Percentiles rank a stretch among this genome's conserved stretches.
Conservation (phyloP, 371 early-diverging fungal species). For the Syncephalastrum contaminatum region DNA sequence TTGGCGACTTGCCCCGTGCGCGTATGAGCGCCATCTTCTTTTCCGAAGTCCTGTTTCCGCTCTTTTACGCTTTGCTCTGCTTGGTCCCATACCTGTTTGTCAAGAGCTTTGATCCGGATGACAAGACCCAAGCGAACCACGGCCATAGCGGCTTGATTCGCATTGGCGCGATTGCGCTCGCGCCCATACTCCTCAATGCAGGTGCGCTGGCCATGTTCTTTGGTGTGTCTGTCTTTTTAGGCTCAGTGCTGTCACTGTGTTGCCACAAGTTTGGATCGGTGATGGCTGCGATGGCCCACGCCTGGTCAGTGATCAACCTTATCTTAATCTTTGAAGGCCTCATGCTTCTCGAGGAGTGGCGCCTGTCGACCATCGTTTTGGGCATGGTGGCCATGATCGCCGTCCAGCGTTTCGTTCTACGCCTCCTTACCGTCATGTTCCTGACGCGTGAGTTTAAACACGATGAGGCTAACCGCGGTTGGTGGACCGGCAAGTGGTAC, state of each 20-base stretch:
- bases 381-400: conserved; percentile 66
- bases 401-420: conserved; percentile 72
- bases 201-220: conserved; percentile 69
- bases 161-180: conserved; percentile 64
- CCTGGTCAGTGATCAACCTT: conserved; percentile 61
- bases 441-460: conserved; percentile 83
- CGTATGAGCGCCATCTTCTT: conserved; percentile 67
- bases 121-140: conserved; percentile 32
- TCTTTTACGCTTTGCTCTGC: conserved; percentile 64
- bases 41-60: conserved; percentile 73
- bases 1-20: conserved; percentile 68
- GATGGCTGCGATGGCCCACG: conserved; percentile 72
- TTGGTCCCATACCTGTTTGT: conserved; percentile 67
- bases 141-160: conserved; percentile 58
- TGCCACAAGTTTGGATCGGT: conserved; percentile 69
- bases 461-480: conserved; percentile 79
- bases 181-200: conserved; percentile 74
- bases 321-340: conserved; percentile 64
- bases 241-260: conserved; percentile 64
- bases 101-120: conserved; percentile 46
- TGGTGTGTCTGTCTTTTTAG: conserved; percentile 68
- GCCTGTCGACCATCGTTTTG: conserved; percentile 57
- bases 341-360: conserved; percentile 71
- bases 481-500: conserved; percentile 93
- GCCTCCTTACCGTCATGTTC: conserved; percentile 65